These are phyloP conservation scores for Begonia fuchsioides DNA, from an alignment of 306 rosid genomes.

Conservation along the genomic window DNA sequence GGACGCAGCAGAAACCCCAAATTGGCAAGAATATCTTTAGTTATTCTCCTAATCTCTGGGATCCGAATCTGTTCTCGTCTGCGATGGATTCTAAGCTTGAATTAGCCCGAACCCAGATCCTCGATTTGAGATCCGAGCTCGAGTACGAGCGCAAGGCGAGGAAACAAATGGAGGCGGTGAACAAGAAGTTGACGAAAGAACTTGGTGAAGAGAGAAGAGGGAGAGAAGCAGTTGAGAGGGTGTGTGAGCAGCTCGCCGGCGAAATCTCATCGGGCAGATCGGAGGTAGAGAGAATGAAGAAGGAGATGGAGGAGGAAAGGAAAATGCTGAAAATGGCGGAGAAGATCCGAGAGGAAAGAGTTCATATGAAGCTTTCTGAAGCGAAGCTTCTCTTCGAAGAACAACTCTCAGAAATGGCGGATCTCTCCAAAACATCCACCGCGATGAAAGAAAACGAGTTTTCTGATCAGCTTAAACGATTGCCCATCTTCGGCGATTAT, in stretches of 20 bases:
- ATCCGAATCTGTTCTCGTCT: constrained; percentile 17
- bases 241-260: constrained; percentile 26
- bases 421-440: neutral
- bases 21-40: neutral
- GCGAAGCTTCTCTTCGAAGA: constrained; percentile 34
- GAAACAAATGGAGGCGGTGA: constrained; percentile 20
- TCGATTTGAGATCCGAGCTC: constrained; percentile 27
- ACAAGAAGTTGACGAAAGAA: constrained; percentile 24
- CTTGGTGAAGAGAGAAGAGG: constrained; percentile 24
- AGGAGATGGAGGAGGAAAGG: constrained; percentile 37
- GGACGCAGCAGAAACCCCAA: constrained; percentile 1
- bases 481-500: too few relatives aligned
- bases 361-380: constrained; percentile 46
- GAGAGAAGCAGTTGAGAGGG: constrained; percentile 26
- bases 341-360: constrained; percentile 38
- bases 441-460: constrained; percentile 1
- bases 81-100: constrained; percentile 26
- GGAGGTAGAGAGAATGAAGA: constrained; percentile 22
- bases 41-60: constrained; percentile 26
- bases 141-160: constrained; percentile 27
- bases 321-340: constrained; percentile 43
- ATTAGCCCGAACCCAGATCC: constrained; percentile 21
- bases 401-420: constrained; percentile 20
- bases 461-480: neutral
- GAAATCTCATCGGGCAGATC: constrained; percentile 19